Conservation (phyloP, 352 stramenopile species). For the Phytopythium sindhum region DNA sequence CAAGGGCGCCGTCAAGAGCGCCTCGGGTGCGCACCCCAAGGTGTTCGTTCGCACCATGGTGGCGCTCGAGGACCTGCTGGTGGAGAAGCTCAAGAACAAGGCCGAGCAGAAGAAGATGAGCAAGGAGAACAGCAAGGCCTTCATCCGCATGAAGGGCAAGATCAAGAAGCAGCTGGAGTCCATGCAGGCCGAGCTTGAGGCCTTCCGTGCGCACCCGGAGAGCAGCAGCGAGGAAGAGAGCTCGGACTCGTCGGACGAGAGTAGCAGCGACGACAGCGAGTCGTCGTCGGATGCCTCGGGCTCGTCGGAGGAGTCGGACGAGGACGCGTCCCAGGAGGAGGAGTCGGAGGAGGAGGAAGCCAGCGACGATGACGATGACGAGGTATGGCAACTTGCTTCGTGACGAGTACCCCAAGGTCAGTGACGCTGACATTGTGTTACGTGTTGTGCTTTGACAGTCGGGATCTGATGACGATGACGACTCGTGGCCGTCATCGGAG, state of each 20-base stretch:
- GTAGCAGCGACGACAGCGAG: slow-evolving; percentile 31
- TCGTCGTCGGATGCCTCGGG: slow-evolving; percentile 12
- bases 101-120: slow-evolving; percentile 96
- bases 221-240: slow-evolving; percentile 68
- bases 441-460: slow-evolving; percentile 6
- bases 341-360: slow-evolving; percentile 9
- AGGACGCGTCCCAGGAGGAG: slow-evolving; percentile 26
- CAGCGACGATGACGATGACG: slow-evolving; percentile 10
- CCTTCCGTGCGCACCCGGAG: slow-evolving; percentile 90
- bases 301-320: slow-evolving; percentile 33
- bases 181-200: slow-evolving; percentile 86
- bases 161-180: slow-evolving; percentile 96
- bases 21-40: slow-evolving; percentile 78
- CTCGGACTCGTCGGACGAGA: slow-evolving; percentile 26
- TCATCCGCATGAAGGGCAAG: slow-evolving; percentile 98
- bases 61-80: slow-evolving; percentile 92
- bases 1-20: slow-evolving; percentile 79
- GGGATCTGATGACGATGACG: slow-evolving; percentile 46
- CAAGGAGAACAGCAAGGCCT: slow-evolving; percentile 93
- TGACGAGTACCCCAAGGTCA: background rate
- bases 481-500: slow-evolving; percentile 55
- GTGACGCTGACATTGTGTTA: background rate
- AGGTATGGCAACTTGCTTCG: background rate
- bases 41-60: slow-evolving; percentile 94
- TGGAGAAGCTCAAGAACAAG: slow-evolving; percentile 94